phyloP scores from a whole-genome alignment of 2,329 filamentous ascomycete genomes.

The Monilinia vaccinii-corymbosi region DNA sequence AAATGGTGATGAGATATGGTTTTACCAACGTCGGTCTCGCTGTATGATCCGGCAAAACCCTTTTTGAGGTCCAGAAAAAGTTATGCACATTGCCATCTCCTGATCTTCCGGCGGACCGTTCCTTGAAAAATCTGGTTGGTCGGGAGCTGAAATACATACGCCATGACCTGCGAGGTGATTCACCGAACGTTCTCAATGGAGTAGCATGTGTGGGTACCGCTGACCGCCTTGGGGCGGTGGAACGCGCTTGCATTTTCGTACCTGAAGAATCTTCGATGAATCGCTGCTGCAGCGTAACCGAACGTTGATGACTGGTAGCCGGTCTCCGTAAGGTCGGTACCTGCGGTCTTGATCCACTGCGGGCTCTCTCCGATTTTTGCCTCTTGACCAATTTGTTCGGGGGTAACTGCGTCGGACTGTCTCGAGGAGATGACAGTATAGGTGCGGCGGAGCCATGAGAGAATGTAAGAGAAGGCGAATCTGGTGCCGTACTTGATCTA shows the following conservation, averaged over 20 bases:
- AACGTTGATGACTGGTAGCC: slow-evolving; percentile 71
- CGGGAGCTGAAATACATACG: slow-evolving; percentile 28
- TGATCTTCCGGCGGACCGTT: slow-evolving; percentile 21
- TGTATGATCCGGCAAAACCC: slow-evolving; percentile 24
- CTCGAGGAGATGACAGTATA: slow-evolving; percentile 38
- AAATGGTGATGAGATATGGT: slow-evolving; percentile 22
- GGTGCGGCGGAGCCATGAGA: slow-evolving; percentile 60
- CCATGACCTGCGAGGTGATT: slow-evolving; percentile 21
- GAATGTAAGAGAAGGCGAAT: slow-evolving; percentile 55
- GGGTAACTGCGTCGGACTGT: slow-evolving; percentile 37
- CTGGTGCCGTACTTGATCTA: slow-evolving; percentile 54
- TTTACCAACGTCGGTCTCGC: slow-evolving; percentile 27
- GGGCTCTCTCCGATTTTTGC: slow-evolving; percentile 45
- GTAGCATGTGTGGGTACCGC: slow-evolving; percentile 12
- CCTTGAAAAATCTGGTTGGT: slow-evolving; percentile 26
- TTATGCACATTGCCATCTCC: slow-evolving; percentile 21
- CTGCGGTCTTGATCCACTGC: slow-evolving; percentile 47
- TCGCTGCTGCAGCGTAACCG: slow-evolving; percentile 55
- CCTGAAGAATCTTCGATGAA: slow-evolving; percentile 23
- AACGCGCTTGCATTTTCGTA: slow-evolving; percentile 13
- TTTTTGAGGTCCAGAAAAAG: slow-evolving; percentile 24
- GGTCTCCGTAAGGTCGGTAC: slow-evolving; percentile 60
- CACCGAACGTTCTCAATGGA: slow-evolving; percentile 17
- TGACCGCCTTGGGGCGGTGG: slow-evolving; percentile 12
- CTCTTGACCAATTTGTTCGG: slow-evolving; percentile 76